phyloP scores from a whole-genome alignment of 2,329 filamentous ascomycete species.

The Meredithiella fracta region DNA sequence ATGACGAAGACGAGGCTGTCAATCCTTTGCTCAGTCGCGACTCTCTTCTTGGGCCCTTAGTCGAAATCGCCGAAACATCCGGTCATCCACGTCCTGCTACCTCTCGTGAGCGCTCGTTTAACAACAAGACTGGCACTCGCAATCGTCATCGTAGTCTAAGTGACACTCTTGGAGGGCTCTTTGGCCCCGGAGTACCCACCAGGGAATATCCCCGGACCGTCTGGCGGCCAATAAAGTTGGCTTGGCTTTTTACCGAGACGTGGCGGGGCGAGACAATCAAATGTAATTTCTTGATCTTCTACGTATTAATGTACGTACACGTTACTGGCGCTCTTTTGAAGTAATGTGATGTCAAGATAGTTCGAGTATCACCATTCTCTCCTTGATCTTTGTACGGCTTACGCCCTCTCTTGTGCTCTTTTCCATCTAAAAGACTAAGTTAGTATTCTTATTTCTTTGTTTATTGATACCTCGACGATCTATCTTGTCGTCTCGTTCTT shows the following conservation, averaged over 20 bases:
- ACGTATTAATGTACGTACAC: not conserved
- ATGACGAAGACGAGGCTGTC: slow-evolving; percentile 19
- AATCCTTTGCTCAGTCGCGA: slow-evolving; percentile 8
- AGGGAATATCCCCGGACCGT: not conserved
- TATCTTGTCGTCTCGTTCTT: not conserved
- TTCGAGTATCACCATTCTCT: too few relatives aligned
- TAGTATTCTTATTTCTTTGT: not conserved
- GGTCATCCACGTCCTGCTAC: slow-evolving; percentile 7
- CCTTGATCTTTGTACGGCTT: too few relatives aligned
- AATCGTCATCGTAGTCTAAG: slow-evolving; percentile 26
- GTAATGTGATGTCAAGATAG: too few relatives aligned
- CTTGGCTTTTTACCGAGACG: not conserved
- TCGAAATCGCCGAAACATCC: slow-evolving; percentile 5
- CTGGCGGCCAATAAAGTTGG: not conserved
- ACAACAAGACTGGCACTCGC: slow-evolving; percentile 12
- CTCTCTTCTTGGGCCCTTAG: slow-evolving; percentile 8
- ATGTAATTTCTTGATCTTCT: not conserved
- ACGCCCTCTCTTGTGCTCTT: not conserved
- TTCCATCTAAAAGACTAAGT: not conserved
- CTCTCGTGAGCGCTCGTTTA: slow-evolving; percentile 4
- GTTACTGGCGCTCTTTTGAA: too few relatives aligned
- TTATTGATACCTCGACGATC: not conserved
- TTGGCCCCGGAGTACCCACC: slow-evolving; percentile 18
- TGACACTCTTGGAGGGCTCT: slow-evolving; percentile 27
- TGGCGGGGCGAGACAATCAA: not conserved